These are phyloP conservation scores for Hylodesmum podocarpum DNA, from an alignment of 306 rosid genomes.

Conservation along the genomic window DNA sequence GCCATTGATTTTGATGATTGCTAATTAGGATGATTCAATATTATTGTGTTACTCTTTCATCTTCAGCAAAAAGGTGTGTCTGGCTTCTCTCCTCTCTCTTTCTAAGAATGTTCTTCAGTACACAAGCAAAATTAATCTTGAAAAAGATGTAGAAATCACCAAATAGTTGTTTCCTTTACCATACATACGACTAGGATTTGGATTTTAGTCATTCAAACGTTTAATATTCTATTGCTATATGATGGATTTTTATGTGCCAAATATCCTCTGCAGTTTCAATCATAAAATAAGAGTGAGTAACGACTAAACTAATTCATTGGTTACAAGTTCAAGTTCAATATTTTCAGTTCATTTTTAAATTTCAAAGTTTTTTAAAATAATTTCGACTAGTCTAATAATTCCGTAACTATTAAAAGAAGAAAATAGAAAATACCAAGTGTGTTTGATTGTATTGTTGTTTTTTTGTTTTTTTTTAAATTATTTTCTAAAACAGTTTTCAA, in stretches of 20 bases:
- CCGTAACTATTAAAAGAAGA: too few relatives aligned
- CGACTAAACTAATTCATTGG: not conserved
- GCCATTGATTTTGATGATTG: not conserved
- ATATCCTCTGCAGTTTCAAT: not conserved
- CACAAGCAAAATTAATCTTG: too few relatives aligned
- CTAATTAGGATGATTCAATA: slow-evolving; percentile 12
- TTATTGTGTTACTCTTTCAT: not conserved
- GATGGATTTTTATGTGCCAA: not conserved
- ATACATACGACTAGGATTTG: not conserved
- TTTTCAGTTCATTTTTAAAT: not conserved
- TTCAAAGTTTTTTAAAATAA: too few relatives aligned
- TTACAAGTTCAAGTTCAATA: not conserved
- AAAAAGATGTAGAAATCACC: too few relatives aligned
- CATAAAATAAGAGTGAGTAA: not conserved
- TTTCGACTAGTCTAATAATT: too few relatives aligned
- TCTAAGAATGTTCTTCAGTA: too few relatives aligned
- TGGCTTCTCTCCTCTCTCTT: too few relatives aligned
- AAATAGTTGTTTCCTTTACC: too few relatives aligned
- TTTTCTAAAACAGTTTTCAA: too few relatives aligned
- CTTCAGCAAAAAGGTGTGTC: not conserved
- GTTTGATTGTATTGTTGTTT: too few relatives aligned
- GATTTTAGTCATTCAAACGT: not conserved
- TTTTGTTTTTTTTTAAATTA: too few relatives aligned
- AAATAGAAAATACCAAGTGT: too few relatives aligned
- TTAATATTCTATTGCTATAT: not conserved